Percentiles rank a stretch among this genome's conserved stretches.
phyloP scores from a whole-genome alignment of 2,329 filamentous ascomycete genomes.

The Sodiomyces alkalinus region DNA sequence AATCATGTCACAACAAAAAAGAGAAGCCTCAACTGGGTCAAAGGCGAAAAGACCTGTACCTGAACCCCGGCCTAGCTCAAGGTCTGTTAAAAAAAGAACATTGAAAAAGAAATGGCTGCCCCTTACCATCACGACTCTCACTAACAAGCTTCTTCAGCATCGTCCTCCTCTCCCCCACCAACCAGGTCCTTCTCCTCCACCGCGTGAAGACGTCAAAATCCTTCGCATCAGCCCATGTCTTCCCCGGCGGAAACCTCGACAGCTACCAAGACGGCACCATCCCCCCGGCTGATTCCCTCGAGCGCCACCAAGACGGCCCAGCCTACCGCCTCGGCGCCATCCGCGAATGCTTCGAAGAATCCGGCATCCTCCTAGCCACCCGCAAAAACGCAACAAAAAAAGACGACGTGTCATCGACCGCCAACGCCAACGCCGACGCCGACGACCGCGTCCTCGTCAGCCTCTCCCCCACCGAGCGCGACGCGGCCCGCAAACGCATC shows the following conservation, averaged over 20 bases:
- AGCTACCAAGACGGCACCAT: conserved; percentile 56
- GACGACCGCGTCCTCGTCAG: conserved; percentile 41
- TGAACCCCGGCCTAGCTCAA: conserved; percentile 49
- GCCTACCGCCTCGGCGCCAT: conserved; percentile 74
- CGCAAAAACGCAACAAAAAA: background rate
- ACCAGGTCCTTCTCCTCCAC: conserved; percentile 78
- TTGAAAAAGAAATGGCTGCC: background rate
- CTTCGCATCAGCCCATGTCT: conserved; percentile 88
- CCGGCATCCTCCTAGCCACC: conserved; percentile 66
- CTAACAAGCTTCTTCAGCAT: conserved; percentile 23
- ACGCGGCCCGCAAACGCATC: conserved; percentile 51
- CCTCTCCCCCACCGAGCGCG: conserved; percentile 42
- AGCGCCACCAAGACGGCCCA: conserved; percentile 52
- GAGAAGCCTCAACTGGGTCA: conserved; percentile 5
- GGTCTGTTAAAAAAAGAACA: conserved; percentile 23
- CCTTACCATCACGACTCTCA: background rate
- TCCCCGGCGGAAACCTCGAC: conserved; percentile 79
- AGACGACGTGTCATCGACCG: too few species aligned
- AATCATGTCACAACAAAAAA: conserved; percentile 6
- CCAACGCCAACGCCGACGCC: conserved; percentile 7
- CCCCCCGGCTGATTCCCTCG: conserved; percentile 27
- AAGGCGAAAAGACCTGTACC: conserved; percentile 13
- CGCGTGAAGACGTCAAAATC: conserved; percentile 69
- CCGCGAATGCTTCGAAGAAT: conserved; percentile 89
- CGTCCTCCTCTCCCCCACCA: conserved; percentile 69